phyloP scores from a whole-genome alignment of 306 rosid genomes.

The Gillenia trifoliata region DNA sequence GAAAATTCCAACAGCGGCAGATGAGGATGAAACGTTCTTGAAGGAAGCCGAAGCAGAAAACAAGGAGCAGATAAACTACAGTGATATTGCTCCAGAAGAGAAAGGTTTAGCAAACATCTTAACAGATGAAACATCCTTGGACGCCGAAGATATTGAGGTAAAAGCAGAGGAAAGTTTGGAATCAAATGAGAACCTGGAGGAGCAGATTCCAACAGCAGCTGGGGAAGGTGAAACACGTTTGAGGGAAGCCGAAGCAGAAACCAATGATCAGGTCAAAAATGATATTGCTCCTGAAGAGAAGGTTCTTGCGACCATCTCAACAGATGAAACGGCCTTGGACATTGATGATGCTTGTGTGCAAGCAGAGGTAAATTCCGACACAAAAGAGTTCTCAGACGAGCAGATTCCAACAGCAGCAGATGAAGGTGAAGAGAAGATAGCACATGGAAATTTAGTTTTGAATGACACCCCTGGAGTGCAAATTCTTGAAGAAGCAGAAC shows the following conservation, averaged over 20 bases:
- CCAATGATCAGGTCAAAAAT: not conserved
- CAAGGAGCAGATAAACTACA: not conserved
- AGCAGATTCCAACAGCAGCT: not conserved
- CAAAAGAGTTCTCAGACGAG: not conserved
- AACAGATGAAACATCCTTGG: slow-evolving; percentile 5
- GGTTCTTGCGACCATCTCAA: not conserved
- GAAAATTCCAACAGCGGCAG: not conserved
- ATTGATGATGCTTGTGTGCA: not conserved
- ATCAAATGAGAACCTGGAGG: not conserved
- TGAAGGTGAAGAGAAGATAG: not conserved
- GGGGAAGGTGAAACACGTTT: slow-evolving; percentile 16
- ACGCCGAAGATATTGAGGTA: not conserved
- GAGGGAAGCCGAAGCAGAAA: slow-evolving; percentile 16
- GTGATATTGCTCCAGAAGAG: slow-evolving; percentile 5
- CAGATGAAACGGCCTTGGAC: not conserved
- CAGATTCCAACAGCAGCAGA: not conserved
- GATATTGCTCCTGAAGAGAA: not conserved
- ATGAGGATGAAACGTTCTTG: slow-evolving; percentile 12
- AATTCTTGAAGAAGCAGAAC: slow-evolving; percentile 21
- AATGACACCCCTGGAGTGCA: slow-evolving; percentile 5
- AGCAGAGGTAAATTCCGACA: slow-evolving; percentile 2
- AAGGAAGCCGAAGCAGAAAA: slow-evolving; percentile 15
- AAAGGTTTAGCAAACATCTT: slow-evolving; percentile 3
- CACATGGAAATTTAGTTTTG: no score
- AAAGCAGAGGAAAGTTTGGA: not conserved